Base-by-base conservation (phyloP, 441 rosid genomes). In the Brassica hybrid region DNA sequence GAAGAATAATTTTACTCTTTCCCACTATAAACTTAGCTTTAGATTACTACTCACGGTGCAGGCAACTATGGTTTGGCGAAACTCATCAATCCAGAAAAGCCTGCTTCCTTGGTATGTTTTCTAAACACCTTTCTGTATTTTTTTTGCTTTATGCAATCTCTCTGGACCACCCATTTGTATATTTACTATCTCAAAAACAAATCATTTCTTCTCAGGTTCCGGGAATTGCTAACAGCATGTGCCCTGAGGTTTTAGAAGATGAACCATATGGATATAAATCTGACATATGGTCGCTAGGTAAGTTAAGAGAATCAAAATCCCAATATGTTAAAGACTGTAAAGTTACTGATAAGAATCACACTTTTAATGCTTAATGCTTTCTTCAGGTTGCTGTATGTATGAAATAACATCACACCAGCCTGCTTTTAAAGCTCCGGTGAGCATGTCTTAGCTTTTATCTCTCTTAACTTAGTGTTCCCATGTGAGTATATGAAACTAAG, bases 201-300 rank as follows among this genome's bases (percentile, higher is more conserved):
- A 43, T 43, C 7, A 4, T 43, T 50, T 14, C 19, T 50, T 50
- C 21, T 10, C 69, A 93, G 99, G 94, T 95, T 73, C 93, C 90
- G 30, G 95, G 98, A 75, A 91, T 94, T 54, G 91, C 98, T 64
- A 93, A 89, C 77, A 93, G 89, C 86, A 91, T 95, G 98, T 89
- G 97, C 79, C 98, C 98, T 34, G 98, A 95, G 84, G 89, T 91
- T 48, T 89, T 93, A 48, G 94, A 91, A 54, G 93, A 93, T 83
- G 85, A 91, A 67, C 96, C 98, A 23, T 93, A 93, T 38, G 98
- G 96, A 76, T 93, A 93, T 80, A 95, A 95, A 84, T 93, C 97
- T 61, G 99, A 95, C 76, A 95, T 93, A 73, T 95, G 99, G 98
- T 91, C 96, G 2, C 90, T 93, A 34, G 98, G 99, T 95, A 85